Evolutionary conservation across 805 yeast genomes (phyloP).

Genomic region (Myxozyma geophila): DNA sequence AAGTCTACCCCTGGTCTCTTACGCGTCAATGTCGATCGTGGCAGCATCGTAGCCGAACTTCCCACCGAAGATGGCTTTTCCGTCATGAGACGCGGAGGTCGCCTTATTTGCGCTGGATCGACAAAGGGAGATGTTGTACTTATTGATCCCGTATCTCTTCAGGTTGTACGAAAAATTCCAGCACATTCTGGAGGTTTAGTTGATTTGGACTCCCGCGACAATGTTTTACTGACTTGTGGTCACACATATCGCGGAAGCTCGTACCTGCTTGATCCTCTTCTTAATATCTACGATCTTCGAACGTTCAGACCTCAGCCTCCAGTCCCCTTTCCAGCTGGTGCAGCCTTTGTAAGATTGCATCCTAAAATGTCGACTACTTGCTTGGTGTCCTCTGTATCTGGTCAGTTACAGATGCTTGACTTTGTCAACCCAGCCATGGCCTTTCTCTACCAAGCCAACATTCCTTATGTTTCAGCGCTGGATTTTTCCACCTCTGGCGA

Average conservation of each 20-base stretch:
- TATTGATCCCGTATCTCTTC: slow-evolving; percentile 46
- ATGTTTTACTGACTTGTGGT: slow-evolving; percentile 74
- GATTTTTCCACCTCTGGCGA: slow-evolving; percentile 76
- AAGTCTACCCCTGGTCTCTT: slow-evolving; percentile 43
- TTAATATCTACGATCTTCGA: slow-evolving; percentile 79
- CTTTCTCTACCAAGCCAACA: slow-evolving; percentile 65
- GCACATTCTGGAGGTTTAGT: slow-evolving; percentile 49
- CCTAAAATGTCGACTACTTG: slow-evolving; percentile 83
- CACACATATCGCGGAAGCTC: slow-evolving; percentile 52
- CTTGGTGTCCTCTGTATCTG: slow-evolving; percentile 71
- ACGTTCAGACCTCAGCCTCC: slow-evolving; percentile 75
- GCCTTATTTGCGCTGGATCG: slow-evolving; percentile 45
- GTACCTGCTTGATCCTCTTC: slow-evolving; percentile 73
- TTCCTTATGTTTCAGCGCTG: slow-evolving; percentile 54
- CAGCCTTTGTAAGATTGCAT: slow-evolving; percentile 79
- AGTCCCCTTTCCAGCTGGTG: slow-evolving; percentile 87
- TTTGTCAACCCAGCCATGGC: slow-evolving; percentile 75
- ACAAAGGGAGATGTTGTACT: slow-evolving; percentile 45
- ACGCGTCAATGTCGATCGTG: slow-evolving; percentile 47
- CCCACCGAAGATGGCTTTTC: slow-evolving; percentile 37
- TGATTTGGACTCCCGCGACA: slow-evolving; percentile 47
- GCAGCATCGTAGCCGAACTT: slow-evolving; percentile 43
- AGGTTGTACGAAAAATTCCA: slow-evolving; percentile 40
- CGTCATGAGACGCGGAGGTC: slow-evolving; percentile 43
- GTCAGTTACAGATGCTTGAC: slow-evolving; percentile 86